Base-by-base conservation (phyloP, 768 basidiomycete species). In the Cystofilobasidium capitatum region DNA sequence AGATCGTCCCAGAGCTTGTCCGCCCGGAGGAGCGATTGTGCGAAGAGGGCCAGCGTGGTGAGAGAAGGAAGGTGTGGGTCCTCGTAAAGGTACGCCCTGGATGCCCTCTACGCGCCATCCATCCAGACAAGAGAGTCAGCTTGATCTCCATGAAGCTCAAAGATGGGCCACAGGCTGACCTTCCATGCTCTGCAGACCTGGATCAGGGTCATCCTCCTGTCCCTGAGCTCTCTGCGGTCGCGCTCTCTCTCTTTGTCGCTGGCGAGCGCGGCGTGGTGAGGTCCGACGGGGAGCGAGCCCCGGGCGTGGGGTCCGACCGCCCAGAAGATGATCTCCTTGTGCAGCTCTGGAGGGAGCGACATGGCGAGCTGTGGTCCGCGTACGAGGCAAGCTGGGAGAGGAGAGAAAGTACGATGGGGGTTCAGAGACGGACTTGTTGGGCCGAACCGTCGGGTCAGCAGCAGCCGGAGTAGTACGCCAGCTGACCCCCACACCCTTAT, bases 171-270 rank as follows among this genome's bases (percentile, higher is more conserved):
- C 3, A 24, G 55, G 45, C 62, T 8, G 22, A 66, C 65, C 65
- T 66, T 66, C 65, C 65, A 66, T 6, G 55, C 65, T 36, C 65
- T 44, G 35, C 65, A 66, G 33, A 66, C 58, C n/a, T 37, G 58
- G 13, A 66, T 42, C 24, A 58, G 58, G 26, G 42, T 45, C 44
- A 49, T 35, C 20, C 65, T 9, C 5, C 42, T n/a, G 3, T 66
- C 65, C 12, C 65, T 1, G 2, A 66, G 65, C 49, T 66, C 58
- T 14, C 57, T 12, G 12, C 65, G 33, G 22, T 60, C 58, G n/a
- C 24, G 13, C 14, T 59, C 58, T 5, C 33, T 35, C 45, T 55
- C 51, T 17, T 22, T 12, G 51, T 29, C 29, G 9, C 29, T 31
- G 29, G 51, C 51, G 9, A 55, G 51, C 5, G 51, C 51, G 29